These are phyloP conservation scores for Globisporangium takayamanum DNA, from an alignment of 352 stramenopile genomes.

Conservation along the genomic window DNA sequence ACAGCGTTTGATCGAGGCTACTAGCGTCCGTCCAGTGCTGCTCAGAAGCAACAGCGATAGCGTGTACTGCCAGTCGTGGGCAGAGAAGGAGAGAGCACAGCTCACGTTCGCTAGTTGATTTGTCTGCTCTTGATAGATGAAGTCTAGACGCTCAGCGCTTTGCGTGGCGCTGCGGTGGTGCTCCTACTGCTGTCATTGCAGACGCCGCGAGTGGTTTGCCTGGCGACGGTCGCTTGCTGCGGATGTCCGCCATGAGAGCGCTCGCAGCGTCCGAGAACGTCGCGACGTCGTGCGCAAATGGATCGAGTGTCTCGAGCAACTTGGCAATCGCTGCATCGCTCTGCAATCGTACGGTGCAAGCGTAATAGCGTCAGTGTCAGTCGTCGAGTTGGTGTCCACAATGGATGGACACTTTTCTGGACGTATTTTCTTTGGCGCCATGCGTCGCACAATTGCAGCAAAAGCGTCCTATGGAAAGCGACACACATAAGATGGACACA, in stretches of 20 bases:
- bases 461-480: slow-evolving; percentile 30
- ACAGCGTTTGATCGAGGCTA: slow-evolving; percentile 51
- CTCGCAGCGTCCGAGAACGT: slow-evolving; percentile 64
- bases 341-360: slow-evolving; percentile 9
- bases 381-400: neutral
- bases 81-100: neutral
- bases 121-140: neutral
- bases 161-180: neutral
- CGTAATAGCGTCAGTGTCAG: neutral
- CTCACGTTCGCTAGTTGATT: neutral
- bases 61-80: neutral
- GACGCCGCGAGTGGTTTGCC: slow-evolving; percentile 6
- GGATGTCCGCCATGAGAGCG: slow-evolving; percentile 30
- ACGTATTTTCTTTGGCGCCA: slow-evolving; percentile 36
- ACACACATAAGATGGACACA: neutral
- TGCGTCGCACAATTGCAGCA: slow-evolving; percentile 19
- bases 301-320: slow-evolving; percentile 51
- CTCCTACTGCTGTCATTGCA: neutral
- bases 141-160: neutral
- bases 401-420: neutral
- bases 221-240: slow-evolving; percentile 15
- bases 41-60: too few species aligned
- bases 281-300: slow-evolving; percentile 61
- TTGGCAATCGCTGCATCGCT: slow-evolving; percentile 28
- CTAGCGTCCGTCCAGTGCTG: slow-evolving; percentile 14